Conservation (phyloP, 2,329 filamentous ascomycete genomes). For the Sclerotiophoma versabilis region DNA sequence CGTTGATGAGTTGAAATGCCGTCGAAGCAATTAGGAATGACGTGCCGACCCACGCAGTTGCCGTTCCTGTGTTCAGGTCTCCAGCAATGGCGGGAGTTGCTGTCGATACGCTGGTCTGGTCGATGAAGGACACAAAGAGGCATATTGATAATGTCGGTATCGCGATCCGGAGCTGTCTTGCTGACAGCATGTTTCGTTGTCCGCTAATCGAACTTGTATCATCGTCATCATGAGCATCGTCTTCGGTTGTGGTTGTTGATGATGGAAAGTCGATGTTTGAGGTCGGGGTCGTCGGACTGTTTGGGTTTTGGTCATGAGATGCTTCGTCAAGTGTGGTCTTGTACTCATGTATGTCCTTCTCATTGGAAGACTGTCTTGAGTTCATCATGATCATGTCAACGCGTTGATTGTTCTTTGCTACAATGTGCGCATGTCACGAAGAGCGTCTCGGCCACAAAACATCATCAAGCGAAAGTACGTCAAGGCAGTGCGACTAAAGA, state of each 20-base stretch:
- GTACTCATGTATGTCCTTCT: not conserved
- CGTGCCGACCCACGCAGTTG: conserved; percentile 35
- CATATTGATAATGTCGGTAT: conserved; percentile 62
- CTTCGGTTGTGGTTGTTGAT: not conserved
- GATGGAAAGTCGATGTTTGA: not conserved
- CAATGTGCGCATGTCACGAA: not conserved
- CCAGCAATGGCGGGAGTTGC: conserved; percentile 51
- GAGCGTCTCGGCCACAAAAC: not conserved
- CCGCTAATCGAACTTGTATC: conserved; percentile 26
- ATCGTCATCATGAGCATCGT: conserved; percentile 2
- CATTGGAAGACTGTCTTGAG: not conserved
- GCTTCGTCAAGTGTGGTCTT: not conserved
- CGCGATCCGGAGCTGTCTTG: conserved; percentile 58
- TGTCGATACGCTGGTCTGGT: conserved; percentile 58
- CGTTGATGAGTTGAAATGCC: conserved; percentile 59
- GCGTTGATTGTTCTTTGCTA: not conserved
- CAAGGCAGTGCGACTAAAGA: not conserved
- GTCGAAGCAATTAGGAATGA: conserved; percentile 43
- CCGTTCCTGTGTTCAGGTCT: conserved; percentile 29
- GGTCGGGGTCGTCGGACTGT: no score
- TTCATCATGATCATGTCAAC: not conserved
- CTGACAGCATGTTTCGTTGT: conserved; percentile 65
- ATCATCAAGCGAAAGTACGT: not conserved
- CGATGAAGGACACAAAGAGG: conserved; percentile 63
- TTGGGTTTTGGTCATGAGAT: not conserved